These are phyloP conservation scores for Paxillus rubicundulus DNA, from an alignment of 768 basidiomycete species.

Conservation along the genomic window DNA sequence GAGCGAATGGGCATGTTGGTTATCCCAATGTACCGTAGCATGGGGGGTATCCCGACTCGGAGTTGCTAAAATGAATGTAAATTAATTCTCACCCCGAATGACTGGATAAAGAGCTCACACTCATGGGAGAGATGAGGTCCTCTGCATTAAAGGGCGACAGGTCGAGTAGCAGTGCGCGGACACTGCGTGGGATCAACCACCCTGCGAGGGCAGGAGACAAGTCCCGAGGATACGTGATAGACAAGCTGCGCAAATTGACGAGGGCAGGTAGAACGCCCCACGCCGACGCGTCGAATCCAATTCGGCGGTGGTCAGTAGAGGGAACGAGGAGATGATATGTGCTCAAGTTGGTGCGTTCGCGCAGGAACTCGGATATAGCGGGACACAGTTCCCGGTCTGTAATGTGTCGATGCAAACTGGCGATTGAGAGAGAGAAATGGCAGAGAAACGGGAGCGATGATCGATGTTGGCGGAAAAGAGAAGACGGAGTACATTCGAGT, in stretches of 20 bases:
- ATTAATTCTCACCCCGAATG: not conserved
- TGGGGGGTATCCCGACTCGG: conserved; percentile 52
- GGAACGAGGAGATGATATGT: conserved; percentile 51
- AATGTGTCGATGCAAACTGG: conserved; percentile 41
- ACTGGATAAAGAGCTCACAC: conserved; percentile 25
- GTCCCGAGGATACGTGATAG: conserved; percentile 63
- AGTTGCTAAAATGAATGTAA: conserved; percentile 46
- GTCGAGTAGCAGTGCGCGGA: conserved; percentile 49
- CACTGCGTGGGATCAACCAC: conserved; percentile 62
- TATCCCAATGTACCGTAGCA: conserved; percentile 55
- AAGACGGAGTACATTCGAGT: conserved; percentile 50
- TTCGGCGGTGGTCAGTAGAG: conserved; percentile 42
- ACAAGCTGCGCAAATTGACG: conserved; percentile 47
- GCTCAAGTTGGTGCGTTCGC: conserved; percentile 50
- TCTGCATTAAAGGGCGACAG: conserved; percentile 33
- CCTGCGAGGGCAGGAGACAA: conserved; percentile 60
- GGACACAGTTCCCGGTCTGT: conserved; percentile 65
- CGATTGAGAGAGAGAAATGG: conserved; percentile 57
- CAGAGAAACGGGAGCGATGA: conserved; percentile 58
- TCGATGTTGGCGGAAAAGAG: conserved; percentile 45
- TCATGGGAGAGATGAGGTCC: conserved; percentile 43
- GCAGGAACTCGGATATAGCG: conserved; percentile 63
- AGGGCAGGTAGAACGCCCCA: conserved; percentile 71
- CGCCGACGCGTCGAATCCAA: conserved; percentile 66
- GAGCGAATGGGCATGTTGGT: conserved; percentile 44